Percentiles rank a stretch among this genome's conserved stretches.
phyloP scores from a whole-genome alignment of 2,329 filamentous ascomycete species.

The Alternaria ethzedia region DNA sequence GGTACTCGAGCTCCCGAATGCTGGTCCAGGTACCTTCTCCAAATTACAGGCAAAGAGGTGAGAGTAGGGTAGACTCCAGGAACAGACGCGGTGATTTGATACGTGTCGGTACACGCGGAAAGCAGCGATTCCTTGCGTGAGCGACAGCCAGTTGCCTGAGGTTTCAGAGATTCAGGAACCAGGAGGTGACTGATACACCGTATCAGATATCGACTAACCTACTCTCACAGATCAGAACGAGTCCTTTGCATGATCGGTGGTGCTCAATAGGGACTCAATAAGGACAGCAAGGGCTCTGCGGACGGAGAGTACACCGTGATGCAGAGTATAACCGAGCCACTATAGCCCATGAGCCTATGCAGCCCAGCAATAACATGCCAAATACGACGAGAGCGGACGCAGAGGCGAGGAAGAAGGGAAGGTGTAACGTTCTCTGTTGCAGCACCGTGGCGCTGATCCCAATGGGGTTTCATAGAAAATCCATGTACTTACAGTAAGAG shows the following conservation, averaged over 20 bases:
- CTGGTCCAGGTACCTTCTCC: slow-evolving; percentile 16
- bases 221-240: slow-evolving; percentile 32
- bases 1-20: slow-evolving; percentile 3
- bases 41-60: slow-evolving; percentile 11
- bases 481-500: slow-evolving; percentile 50
- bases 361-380: slow-evolving; percentile 6
- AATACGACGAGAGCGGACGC: slow-evolving; percentile 13
- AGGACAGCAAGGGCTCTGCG: slow-evolving; percentile 28
- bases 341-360: slow-evolving; percentile 6
- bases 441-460: slow-evolving; percentile 35
- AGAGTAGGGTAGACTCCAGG: slow-evolving; percentile 21
- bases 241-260: slow-evolving; percentile 36
- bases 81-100: slow-evolving; percentile 20
- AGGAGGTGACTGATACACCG: slow-evolving; percentile 12
- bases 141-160: slow-evolving; percentile 17
- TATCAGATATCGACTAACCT: slow-evolving; percentile 37
- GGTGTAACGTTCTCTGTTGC: slow-evolving; percentile 44
- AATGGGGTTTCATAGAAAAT: slow-evolving; percentile 43
- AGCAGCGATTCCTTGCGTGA: slow-evolving; percentile 37
- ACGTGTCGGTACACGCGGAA: slow-evolving; percentile 26
- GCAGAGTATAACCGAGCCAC: slow-evolving; percentile 16
- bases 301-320: slow-evolving; percentile 23
- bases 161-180: slow-evolving; percentile 25
- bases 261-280: slow-evolving; percentile 25
- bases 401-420: slow-evolving; percentile 22